Evolutionary conservation across 176 grass and related monocot genomes (phyloP).

Genomic region (Oryza longistaminata): DNA sequence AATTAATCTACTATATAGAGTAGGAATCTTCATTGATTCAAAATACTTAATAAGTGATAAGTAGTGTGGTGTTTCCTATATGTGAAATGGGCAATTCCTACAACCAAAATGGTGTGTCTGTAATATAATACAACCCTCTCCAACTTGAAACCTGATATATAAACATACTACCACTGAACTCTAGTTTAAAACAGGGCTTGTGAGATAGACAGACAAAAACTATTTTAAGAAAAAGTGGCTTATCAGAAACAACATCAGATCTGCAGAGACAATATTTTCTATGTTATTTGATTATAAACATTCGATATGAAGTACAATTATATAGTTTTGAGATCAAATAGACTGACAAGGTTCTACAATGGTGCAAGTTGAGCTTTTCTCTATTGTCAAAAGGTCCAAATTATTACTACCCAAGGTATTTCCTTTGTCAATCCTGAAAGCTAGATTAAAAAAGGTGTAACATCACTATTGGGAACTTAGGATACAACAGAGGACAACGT

Average conservation of each 20-base stretch:
- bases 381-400: not conserved
- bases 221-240: not conserved
- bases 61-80: no score
- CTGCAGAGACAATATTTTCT: not conserved
- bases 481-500: not conserved
- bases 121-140: no score
- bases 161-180: no score
- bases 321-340: not conserved
- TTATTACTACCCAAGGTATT: not conserved
- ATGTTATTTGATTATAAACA: not conserved
- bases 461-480: slow-evolving; percentile 11
- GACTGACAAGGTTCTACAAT: not conserved
- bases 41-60: no score
- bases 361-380: not conserved
- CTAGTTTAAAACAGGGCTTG: no score
- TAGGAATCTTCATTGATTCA: no score
- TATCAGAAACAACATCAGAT: not conserved
- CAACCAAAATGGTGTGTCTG: no score
- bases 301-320: not conserved
- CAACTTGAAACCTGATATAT: no score
- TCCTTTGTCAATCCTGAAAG: not conserved
- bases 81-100: no score
- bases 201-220: no score
- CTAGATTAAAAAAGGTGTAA: not conserved
- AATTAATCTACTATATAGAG: no score